phyloP scores from a whole-genome alignment of 257 asterid species.

The Scutellaria baicalensis region DNA sequence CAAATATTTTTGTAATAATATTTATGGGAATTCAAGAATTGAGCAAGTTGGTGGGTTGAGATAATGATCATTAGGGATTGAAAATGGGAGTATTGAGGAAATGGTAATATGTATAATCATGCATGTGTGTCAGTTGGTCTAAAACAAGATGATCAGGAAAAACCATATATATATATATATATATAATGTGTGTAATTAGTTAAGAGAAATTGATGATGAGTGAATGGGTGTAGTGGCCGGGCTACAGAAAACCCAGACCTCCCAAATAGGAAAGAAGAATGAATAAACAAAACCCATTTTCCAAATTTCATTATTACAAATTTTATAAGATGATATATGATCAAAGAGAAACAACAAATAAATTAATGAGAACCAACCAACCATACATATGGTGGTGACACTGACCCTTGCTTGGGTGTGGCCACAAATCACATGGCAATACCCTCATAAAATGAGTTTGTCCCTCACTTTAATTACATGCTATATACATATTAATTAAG shows the following conservation, averaged over 20 bases:
- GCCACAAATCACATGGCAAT: constrained; percentile 51
- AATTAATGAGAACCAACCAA: constrained; percentile 32
- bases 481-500: too few relatives aligned
- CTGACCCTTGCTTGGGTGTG: constrained; percentile 9
- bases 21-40: too few relatives aligned
- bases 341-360: constrained; percentile 9
- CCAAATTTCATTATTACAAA: constrained; percentile 1
- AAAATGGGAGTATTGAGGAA: constrained; percentile 9
- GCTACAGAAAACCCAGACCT: background rate
- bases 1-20: too few relatives aligned
- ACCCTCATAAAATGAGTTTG: constrained; percentile 47
- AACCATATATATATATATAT: too few relatives aligned
- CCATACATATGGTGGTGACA: constrained; percentile 21
- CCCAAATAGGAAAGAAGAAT: constrained; percentile 20
- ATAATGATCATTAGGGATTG: background rate
- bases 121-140: constrained; percentile 17
- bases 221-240: constrained; percentile 6
- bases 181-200: too few relatives aligned
- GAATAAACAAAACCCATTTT: constrained; percentile 9
- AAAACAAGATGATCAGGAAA: constrained; percentile 3
- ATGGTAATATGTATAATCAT: too few relatives aligned
- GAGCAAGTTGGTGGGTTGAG: background rate
- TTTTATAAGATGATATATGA: constrained; percentile 5
- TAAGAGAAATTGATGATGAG: too few relatives aligned
- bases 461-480: constrained; percentile 53